Evolutionary conservation across 2,329 filamentous ascomycete species (phyloP).

Genomic region (Albophoma yamanashiensis): DNA sequence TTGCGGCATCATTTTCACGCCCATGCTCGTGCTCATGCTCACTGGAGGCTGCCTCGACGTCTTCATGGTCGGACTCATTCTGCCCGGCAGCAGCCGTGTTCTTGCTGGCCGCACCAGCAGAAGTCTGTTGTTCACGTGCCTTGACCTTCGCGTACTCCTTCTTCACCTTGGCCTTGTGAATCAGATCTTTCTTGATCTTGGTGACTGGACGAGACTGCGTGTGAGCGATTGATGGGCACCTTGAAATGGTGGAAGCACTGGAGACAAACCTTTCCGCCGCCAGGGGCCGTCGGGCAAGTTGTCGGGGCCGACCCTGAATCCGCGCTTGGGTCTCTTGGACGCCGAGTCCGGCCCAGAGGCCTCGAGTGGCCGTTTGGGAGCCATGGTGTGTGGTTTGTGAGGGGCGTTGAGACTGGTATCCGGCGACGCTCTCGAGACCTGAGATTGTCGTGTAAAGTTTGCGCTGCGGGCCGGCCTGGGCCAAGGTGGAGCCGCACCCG

Average conservation of each 20-base stretch:
- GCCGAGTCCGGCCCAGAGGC: constrained; percentile 20
- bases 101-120: constrained; percentile 9
- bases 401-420: neutral
- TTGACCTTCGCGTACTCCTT: constrained; percentile 88
- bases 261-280: constrained; percentile 55
- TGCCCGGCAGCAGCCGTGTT: constrained; percentile 3
- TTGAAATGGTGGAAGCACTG: neutral
- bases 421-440: neutral
- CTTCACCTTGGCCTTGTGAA: constrained; percentile 87
- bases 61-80: neutral
- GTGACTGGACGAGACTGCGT: constrained; percentile 41
- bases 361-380: constrained; percentile 19
- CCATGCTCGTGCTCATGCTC: constrained; percentile 3
- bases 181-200: constrained; percentile 82
- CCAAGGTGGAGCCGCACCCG: neutral
- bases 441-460: neutral
- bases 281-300: constrained; percentile 87
- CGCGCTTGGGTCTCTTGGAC: constrained; percentile 49
- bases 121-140: constrained; percentile 27
- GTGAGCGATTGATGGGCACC: constrained; percentile 7
- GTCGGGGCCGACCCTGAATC: constrained; percentile 78
- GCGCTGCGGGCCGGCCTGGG: neutral
- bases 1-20: constrained; percentile 6
- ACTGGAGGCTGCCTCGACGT: constrained; percentile 3
- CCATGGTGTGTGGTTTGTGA: constrained; percentile 12